Evolutionary conservation across 257 asterid species (phyloP), one percentile per base, ranked within the genome.

Genomic region (Catharanthus roseus): DNA sequence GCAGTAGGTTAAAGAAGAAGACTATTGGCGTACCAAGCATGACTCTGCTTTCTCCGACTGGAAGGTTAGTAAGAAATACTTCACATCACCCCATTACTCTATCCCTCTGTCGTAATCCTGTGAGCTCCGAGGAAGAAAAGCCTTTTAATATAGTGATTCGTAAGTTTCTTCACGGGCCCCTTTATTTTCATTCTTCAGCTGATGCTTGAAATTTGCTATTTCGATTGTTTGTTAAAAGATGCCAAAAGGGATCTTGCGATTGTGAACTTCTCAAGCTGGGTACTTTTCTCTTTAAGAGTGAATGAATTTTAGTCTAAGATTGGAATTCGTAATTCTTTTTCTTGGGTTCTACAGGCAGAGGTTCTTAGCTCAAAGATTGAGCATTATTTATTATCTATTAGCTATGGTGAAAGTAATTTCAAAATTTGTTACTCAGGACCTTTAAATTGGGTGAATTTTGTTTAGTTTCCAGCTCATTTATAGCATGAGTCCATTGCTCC

Each of bases 21-120:
- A 87, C 65, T 83, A 73, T 79, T 75, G 78, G 67, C 95, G 85
- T 61, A 88, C 96, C 67, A 86, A 87, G 65, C 97, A 95, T 12
- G 99, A 91, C 69, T 81, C 95, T 44, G 85, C 85, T 79, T 91
- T 95, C 89, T 89, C 96, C 69, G 75, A 73, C 0, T 95, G 99
- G 99, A 91, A 95, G 96, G 99, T 84, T 19, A 42, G 47, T 12
- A 42, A 62, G 45, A 28, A n/a, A n/a, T n/a, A n/a, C n/a, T n/a
- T n/a, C n/a, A n/a, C n/a, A n/a, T n/a, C n/a, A n/a, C n/a, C n/a
- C n/a, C n/a, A n/a, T n/a, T n/a, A n/a, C n/a, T n/a, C n/a, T n/a
- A n/a, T n/a, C n/a, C n/a, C n/a, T n/a, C n/a, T n/a, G n/a, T n/a
- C n/a, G n/a, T n/a, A n/a, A n/a, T n/a, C n/a, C n/a, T n/a, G n/a